A percentile compares a stretch with the other conserved stretches of the same genome.
Evolutionary conservation across 2,329 filamentous ascomycete species (phyloP).

Genomic region (Paraconiothyrium brasiliense): DNA sequence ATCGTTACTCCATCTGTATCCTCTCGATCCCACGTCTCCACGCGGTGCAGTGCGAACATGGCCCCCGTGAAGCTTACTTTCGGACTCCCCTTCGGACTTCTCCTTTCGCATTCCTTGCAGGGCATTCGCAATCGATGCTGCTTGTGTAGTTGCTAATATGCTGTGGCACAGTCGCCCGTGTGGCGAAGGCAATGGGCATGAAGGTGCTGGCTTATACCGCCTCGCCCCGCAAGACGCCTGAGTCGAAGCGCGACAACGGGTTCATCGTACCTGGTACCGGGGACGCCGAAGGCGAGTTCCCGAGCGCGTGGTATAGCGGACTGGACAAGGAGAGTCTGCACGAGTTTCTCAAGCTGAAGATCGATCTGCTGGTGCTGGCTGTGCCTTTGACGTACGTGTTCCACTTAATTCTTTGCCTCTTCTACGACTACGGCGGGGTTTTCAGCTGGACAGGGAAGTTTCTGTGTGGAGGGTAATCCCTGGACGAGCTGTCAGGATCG

Average conservation of each 20-base stretch:
- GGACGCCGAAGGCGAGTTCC: conserved; percentile 65
- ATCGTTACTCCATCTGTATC: not conserved
- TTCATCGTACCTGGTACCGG: conserved; percentile 76
- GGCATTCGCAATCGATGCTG: not conserved
- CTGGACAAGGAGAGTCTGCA: conserved; percentile 61
- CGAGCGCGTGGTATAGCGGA: conserved; percentile 66
- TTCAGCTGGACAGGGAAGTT: not conserved
- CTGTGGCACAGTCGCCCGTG: conserved; percentile 57
- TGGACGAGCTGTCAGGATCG: not conserved
- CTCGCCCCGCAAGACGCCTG: conserved; percentile 71
- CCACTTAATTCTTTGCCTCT: not conserved
- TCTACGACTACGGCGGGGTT: not conserved
- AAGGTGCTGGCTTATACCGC: conserved; percentile 79
- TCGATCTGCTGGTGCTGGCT: conserved; percentile 66
- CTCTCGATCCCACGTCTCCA: not conserved
- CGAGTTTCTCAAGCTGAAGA: conserved; percentile 63
- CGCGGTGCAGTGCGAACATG: not conserved
- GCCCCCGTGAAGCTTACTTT: not conserved
- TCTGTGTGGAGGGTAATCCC: not conserved
- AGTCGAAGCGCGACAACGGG: conserved; percentile 69
- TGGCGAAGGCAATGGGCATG: conserved; percentile 74
- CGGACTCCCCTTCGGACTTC: not conserved
- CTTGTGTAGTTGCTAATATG: conserved; percentile 17
- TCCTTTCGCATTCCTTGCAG: conserved; percentile 5
- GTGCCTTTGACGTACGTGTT: conserved; percentile 63